phyloP scores from a whole-genome alignment of 345 rosid genomes.

The Melaleuca quinquenervia region DNA sequence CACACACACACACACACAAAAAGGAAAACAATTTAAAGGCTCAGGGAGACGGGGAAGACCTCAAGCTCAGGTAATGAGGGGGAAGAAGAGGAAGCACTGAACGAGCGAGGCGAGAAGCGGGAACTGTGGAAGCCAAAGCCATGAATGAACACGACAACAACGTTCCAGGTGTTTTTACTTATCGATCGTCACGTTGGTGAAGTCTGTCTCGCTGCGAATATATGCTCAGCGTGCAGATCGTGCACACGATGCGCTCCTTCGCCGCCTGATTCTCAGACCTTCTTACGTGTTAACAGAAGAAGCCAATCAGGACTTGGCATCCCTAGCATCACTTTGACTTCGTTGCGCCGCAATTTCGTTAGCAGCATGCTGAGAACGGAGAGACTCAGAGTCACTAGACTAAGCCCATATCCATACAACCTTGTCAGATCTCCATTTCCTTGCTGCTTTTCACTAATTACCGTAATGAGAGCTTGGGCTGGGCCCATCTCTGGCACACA shows the following conservation, averaged over 20 bases:
- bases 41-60: not conserved
- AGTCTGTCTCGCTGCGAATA: not conserved
- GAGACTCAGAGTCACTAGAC: not conserved
- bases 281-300: not conserved
- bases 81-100: not conserved
- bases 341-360: not conserved
- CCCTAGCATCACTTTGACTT: not conserved
- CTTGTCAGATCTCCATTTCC: not conserved
- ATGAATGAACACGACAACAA: not conserved
- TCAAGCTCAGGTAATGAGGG: not conserved
- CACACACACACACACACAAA: fast-evolving
- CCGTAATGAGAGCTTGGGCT: not conserved
- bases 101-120: not conserved
- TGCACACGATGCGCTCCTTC: not conserved
- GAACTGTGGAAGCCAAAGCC: not conserved
- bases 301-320: not conserved
- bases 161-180: not conserved
- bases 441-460: not conserved
- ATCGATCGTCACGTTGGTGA: not conserved
- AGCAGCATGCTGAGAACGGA: not conserved
- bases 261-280: not conserved
- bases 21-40: not conserved
- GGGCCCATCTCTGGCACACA: not conserved
- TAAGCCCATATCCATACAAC: not conserved
- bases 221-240: not conserved